Percentiles rank a stretch among this genome's conserved stretches.
phyloP scores from a whole-genome alignment of 345 rosid species.

The Trapa bicornis region DNA sequence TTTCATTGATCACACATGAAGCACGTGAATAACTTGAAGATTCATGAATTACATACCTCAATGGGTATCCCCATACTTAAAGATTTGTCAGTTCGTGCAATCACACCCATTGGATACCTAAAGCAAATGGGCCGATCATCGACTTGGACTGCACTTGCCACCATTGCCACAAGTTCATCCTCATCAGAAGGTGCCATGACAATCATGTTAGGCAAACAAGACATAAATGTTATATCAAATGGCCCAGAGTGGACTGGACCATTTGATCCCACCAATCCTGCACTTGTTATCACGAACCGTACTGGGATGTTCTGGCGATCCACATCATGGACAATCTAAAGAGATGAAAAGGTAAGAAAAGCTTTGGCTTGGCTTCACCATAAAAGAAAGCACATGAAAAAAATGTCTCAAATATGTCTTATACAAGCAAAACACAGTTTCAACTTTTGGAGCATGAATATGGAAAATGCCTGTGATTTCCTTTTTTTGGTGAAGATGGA shows the following conservation, averaged over 20 bases:
- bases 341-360: background rate
- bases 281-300: slow-evolving; percentile 77
- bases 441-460: background rate
- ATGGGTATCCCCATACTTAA: slow-evolving; percentile 44
- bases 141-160: slow-evolving; percentile 61
- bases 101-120: slow-evolving; percentile 76
- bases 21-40: too few relatives aligned
- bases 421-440: background rate
- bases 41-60: slow-evolving; percentile 32
- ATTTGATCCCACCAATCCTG: slow-evolving; percentile 83
- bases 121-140: slow-evolving; percentile 80
- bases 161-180: slow-evolving; percentile 81
- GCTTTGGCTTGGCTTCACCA: slow-evolving; percentile 4
- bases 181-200: slow-evolving; percentile 93
- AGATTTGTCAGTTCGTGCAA: slow-evolving; percentile 35
- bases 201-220: slow-evolving; percentile 93
- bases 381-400: background rate
- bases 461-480: background rate
- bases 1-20: too few relatives aligned
- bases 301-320: slow-evolving; percentile 81
- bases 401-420: background rate
- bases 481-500: background rate
- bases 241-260: slow-evolving; percentile 83
- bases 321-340: slow-evolving; percentile 77
- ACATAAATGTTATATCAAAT: slow-evolving; percentile 85